Base-by-base conservation (phyloP, 2,329 filamentous ascomycete species). In the Coccinonectria pachysandricola region DNA sequence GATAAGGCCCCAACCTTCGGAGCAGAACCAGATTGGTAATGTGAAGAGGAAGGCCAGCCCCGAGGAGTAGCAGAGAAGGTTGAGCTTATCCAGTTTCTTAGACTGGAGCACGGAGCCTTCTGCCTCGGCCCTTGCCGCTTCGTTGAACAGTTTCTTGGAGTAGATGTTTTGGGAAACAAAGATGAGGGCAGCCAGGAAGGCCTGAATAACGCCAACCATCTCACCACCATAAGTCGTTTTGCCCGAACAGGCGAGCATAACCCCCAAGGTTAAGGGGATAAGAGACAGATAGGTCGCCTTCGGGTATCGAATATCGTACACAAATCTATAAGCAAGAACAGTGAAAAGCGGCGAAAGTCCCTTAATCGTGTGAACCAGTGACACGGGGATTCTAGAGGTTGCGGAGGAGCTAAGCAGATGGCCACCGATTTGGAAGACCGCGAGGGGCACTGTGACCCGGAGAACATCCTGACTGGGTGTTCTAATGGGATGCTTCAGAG, bases 141-240 rank as follows among this genome's bases (percentile, higher is more conserved):
- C 87, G 53, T 95, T 98, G 65, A 98, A 98, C 7, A 98, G 75
- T 40, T 85, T 84, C 58, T 98, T 98, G 12, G 88, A 96, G 40
- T 95, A 93, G 31, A 98, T 98, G 50, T 98, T 98, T 51, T 98
- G 91, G 0, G 86, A 91, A 18, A 98, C 91, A 49, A 98, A 98
- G 39, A 96, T 80, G 30, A 96, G 64, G 6, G 91, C 85, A n/a
- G 85, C 87, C 17, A 84, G 63, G 19, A 98, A 78, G 4, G 91
- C 87, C 46, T 87, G 88, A 8, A 88, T 46, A 11, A 98, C 80
- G n/a, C 91, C 91, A 26, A 91, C 69, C 36, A 95, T 71, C 49
- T 98, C 87, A 15, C 83, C 88, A 12, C 75, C 79, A 43, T 93
- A 87, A 5, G 57, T 57, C 21, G 64, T 60, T 48, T 86, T 85